Percentiles rank a stretch among this genome's conserved stretches.
phyloP scores from a whole-genome alignment of 2,329 filamentous ascomycete genomes.

The Fusarium sp. region DNA sequence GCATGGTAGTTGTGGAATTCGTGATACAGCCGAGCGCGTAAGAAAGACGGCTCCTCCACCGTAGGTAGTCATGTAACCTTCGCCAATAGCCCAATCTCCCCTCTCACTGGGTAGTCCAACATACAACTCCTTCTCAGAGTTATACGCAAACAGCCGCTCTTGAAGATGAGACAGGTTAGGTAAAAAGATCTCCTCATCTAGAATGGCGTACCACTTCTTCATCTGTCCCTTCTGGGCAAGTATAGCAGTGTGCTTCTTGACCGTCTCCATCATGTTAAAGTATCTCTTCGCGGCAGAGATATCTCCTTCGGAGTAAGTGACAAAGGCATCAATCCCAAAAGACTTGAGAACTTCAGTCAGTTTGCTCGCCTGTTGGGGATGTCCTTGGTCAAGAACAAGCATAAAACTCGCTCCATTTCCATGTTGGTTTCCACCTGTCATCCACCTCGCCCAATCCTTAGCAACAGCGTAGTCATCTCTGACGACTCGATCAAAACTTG shows the following conservation, averaged over 20 bases:
- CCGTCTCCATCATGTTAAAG: constrained; percentile 52
- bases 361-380: constrained; percentile 48
- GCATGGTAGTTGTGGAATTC: constrained; percentile 54
- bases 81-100: constrained; percentile 55
- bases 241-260: constrained; percentile 50
- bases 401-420: constrained; percentile 59
- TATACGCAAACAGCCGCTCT: constrained; percentile 51
- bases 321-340: constrained; percentile 55
- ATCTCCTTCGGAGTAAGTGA: constrained; percentile 48
- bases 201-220: constrained; percentile 57
- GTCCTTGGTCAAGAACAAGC: constrained; percentile 55
- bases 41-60: constrained; percentile 60
- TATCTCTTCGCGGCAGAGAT: constrained; percentile 52
- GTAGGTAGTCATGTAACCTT: constrained; percentile 54
- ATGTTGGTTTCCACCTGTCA: constrained; percentile 54
- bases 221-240: constrained; percentile 51
- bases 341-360: constrained; percentile 48
- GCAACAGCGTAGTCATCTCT: constrained; percentile 54
- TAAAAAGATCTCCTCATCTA: constrained; percentile 61
- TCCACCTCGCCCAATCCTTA: constrained; percentile 58
- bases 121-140: constrained; percentile 51
- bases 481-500: constrained; percentile 55
- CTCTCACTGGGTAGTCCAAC: constrained; percentile 58
- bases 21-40: constrained; percentile 50
- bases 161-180: constrained; percentile 56